These are phyloP conservation scores for Dothistroma pini DNA, from an alignment of 2,329 filamentous ascomycete genomes.

Conservation along the genomic window DNA sequence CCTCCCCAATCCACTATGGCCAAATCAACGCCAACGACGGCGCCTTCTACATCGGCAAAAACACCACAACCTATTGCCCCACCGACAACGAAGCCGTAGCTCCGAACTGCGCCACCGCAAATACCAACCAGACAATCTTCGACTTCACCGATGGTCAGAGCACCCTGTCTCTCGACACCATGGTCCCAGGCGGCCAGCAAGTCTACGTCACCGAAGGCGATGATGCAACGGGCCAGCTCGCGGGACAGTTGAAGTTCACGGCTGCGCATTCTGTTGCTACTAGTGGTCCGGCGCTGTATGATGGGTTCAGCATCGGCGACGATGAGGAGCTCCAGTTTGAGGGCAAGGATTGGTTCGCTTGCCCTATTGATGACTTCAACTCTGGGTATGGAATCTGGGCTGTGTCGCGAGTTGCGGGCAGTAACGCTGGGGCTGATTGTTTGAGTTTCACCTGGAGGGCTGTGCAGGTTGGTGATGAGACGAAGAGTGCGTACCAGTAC, in stretches of 20 bases:
- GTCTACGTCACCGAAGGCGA: conserved; percentile 30
- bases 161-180: conserved; percentile 19
- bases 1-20: conserved; percentile 26
- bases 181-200: conserved; percentile 32
- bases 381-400: conserved; percentile 14
- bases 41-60: conserved; percentile 30
- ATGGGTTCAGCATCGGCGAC: conserved; percentile 20
- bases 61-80: conserved; percentile 31
- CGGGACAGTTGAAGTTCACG: conserved; percentile 31
- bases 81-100: conserved; percentile 7
- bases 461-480: conserved; percentile 2
- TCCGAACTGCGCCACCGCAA: conserved; percentile 13
- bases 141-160: conserved; percentile 23
- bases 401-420: conserved; percentile 6
- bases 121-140: conserved; percentile 24
- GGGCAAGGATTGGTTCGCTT: conserved; percentile 18
- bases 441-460: conserved; percentile 15
- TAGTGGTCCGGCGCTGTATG: conserved; percentile 23
- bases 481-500: conserved; percentile 14
- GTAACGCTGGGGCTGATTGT: conserved; percentile 10
- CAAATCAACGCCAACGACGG: conserved; percentile 25
- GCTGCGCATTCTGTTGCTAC: conserved; percentile 27
- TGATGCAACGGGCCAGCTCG: conserved; percentile 4
- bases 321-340: conserved; percentile 18
- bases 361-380: conserved; percentile 12